Evolutionary conservation across 2,329 filamentous ascomycete species (phyloP).

Genomic region (Ceratocystis destructans): DNA sequence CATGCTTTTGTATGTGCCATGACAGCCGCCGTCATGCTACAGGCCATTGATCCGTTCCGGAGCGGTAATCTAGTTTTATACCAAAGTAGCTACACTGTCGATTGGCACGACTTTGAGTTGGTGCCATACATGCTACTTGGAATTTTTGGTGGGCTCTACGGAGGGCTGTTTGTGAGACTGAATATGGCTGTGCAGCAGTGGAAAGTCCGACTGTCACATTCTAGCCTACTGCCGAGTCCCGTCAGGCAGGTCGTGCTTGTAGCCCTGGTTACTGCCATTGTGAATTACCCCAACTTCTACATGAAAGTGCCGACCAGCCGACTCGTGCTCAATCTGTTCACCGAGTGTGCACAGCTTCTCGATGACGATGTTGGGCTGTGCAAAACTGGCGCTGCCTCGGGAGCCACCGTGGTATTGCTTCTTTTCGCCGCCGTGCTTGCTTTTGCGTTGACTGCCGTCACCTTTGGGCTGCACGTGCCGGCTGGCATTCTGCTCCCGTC

Average conservation of each 20-base stretch:
- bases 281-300: conserved; percentile 94
- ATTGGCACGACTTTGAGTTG: conserved; percentile 91
- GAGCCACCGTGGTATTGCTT: conserved; percentile 68
- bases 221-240: conserved; percentile 53
- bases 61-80: conserved; percentile 93
- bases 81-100: conserved; percentile 81
- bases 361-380: conserved; percentile 87
- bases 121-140: conserved; percentile 78
- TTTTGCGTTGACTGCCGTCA: conserved; percentile 72
- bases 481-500: conserved; percentile 92
- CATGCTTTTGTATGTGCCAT: conserved; percentile 98
- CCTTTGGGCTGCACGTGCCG: conserved; percentile 87
- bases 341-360: conserved; percentile 68
- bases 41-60: conserved; percentile 85
- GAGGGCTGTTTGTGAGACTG: conserved; percentile 83
- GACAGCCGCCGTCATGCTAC: conserved; percentile 89
- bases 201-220: conserved; percentile 44
- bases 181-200: conserved; percentile 80
- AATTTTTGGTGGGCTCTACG: conserved; percentile 82
- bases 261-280: conserved; percentile 65
- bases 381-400: conserved; percentile 43
- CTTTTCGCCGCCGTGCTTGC: conserved; percentile 70
- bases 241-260: conserved; percentile 68
- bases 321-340: conserved; percentile 80
- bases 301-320: conserved; percentile 89